Evolutionary conservation across 2,329 filamentous ascomycete genomes (phyloP).

Genomic region (Colletotrichum scovillei): DNA sequence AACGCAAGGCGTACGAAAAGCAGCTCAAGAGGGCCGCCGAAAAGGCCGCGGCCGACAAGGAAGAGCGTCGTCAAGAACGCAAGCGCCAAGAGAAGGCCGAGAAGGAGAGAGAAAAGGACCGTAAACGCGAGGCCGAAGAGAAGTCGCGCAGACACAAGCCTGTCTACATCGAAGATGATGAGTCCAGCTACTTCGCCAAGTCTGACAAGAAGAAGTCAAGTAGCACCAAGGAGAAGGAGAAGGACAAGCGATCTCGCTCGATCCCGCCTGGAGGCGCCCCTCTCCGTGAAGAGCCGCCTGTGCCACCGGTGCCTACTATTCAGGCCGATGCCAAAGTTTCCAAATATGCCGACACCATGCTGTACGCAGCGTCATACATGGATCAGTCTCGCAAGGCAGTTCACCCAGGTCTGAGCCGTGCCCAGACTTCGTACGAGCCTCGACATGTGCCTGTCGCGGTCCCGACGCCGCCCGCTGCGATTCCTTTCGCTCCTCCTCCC

Average conservation of each 20-base stretch:
- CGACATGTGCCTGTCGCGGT: constrained; percentile 24
- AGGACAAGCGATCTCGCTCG: constrained; percentile 32
- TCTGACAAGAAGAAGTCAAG: constrained; percentile 52
- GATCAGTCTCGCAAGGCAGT: constrained; percentile 23
- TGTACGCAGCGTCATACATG: constrained; percentile 35
- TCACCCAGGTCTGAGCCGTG: constrained; percentile 15
- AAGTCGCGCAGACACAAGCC: constrained; percentile 44
- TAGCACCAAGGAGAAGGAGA: constrained; percentile 48
- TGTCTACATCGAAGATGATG: constrained; percentile 51
- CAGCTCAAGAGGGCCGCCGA: constrained; percentile 37
- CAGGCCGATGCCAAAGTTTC: constrained; percentile 1
- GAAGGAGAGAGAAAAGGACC: constrained; percentile 49
- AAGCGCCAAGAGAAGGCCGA: constrained; percentile 46
- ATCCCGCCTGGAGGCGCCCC: constrained; percentile 10
- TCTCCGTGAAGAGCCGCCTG: constrained; percentile 3
- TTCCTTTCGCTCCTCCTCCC: constrained; percentile 12
- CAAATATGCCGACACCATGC: constrained; percentile 21
- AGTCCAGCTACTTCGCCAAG: constrained; percentile 39
- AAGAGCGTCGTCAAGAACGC: constrained; percentile 48
- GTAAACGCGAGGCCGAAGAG: constrained; percentile 49
- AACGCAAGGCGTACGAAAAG: constrained; percentile 39
- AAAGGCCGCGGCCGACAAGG: constrained; percentile 45
- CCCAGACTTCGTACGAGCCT: constrained; percentile 20
- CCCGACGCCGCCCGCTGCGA: constrained; percentile 28
- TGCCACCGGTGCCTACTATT: constrained; percentile 9